Evolutionary conservation across 331 rosid species (phyloP), one percentile per base, ranked within the genome.

Genomic region (Pyracantha coccinea): DNA sequence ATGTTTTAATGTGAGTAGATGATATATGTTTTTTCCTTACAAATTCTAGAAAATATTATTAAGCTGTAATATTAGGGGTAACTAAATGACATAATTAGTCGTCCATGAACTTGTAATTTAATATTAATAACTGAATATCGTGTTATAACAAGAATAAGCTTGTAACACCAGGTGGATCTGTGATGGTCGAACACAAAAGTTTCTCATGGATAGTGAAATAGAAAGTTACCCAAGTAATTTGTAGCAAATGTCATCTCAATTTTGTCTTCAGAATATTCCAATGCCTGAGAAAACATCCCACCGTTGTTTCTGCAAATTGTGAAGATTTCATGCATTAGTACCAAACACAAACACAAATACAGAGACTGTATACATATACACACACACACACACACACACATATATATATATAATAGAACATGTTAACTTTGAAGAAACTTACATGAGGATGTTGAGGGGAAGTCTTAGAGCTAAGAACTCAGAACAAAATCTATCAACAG

Each of bases 201-300:
- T 3, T 41, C 44, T 28, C 32, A 9, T 64, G 12, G 4, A 8
- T 33, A 35, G 35, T 8, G 53, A 33, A 25, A 28, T 17, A 23
- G 47, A 33, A 77, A 63, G 64, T 16, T 89, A 95, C 99, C 99
- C 68, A 92, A 84, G 84, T 92, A 95, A 81, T 95, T 95, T 47
- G 99, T 95, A 55, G 98, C 97, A 88, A 90, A 92, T 74, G 99
- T 92, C 96, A 92, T 81, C 85, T 95, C 99, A 76, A 90, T 81
- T 87, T 95, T 95, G 76, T 92, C 93, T 76, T 89, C 98, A 0
- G 98, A 95, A 82, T 88, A 90, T 80, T 95, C 98, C 88, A 95
- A 66, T 24, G 82, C 81, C n/a, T 87, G 90, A 63, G 98, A 90
- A 89, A 73, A 95, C 15, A 88, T 79, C 41, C 99, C 99, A 6